Conservation (phyloP, 1,284 basidiomycete genomes). For the Microbotryomycetes sp. region DNA sequence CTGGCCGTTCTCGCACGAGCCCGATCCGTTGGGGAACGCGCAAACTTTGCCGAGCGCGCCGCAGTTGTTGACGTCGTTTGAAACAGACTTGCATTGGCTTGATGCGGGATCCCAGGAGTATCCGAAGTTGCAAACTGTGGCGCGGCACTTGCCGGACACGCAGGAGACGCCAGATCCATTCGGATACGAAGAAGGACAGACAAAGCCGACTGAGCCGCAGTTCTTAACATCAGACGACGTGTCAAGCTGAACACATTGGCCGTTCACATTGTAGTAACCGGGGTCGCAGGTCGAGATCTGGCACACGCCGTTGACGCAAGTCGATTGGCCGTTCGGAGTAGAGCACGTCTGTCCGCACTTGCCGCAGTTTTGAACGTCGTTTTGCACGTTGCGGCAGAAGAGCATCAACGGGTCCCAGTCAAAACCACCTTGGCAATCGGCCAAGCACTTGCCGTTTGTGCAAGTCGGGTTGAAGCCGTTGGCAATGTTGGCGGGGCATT, state of each 20-base stretch:
- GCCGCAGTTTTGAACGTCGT: not conserved
- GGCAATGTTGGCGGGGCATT: conserved; percentile 6
- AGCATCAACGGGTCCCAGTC: not conserved
- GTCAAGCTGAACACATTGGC: conserved; percentile 11
- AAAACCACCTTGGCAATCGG: not conserved
- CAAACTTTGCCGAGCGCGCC: conserved; percentile 1
- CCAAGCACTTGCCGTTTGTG: not conserved
- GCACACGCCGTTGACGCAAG: conserved; percentile 14
- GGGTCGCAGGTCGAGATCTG: conserved; percentile 7
- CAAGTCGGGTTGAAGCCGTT: not conserved
- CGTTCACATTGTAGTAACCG: conserved; percentile 7
- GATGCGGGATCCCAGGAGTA: conserved; percentile 8
- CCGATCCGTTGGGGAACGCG: conserved; percentile 2
- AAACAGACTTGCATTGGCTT: conserved; percentile 6
- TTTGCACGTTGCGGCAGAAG: not conserved
- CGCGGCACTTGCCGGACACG: conserved; percentile 13
- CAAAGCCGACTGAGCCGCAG: conserved; percentile 12
- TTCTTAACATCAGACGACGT: conserved; percentile 14
- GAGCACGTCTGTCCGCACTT: conserved; percentile 13
- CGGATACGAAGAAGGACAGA: conserved; percentile 6
- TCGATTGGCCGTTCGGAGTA: conserved; percentile 1
- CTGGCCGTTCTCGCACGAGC: not conserved
- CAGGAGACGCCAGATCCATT: conserved; percentile 16
- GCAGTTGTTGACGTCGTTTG: conserved; percentile 1
- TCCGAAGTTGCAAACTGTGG: conserved; percentile 13